Base-by-base conservation (phyloP, 2,329 filamentous ascomycete species). In the Phoma herbarum region DNA sequence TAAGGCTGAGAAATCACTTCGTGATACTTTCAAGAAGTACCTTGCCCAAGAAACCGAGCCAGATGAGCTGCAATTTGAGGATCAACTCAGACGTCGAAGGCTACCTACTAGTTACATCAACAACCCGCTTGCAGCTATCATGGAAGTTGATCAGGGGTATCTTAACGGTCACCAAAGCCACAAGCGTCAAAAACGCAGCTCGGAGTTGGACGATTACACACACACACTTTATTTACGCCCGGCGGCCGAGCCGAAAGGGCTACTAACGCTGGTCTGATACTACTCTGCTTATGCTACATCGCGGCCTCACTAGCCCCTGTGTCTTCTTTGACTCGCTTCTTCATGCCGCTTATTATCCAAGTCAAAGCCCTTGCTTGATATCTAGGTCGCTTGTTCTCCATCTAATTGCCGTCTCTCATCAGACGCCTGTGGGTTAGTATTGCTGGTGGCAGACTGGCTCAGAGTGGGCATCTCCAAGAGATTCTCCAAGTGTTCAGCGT, bases 171-270 rank as follows among this genome's bases (percentile, higher is more conserved):
- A 46, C 43, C 26, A 33, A 2, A 20, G 28, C 28, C 28, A 31
- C 26, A 46, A 46, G n/a, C 23, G 43, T 7, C 25, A 29, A 3
- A 28, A 45, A 23, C 43, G 43, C 14, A 45, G 9, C 16, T n/a
- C 6, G 1, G 1, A 45, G 25, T 11, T 45, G 9, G 33, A 37
- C 33, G n/a, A 37, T 12, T 37, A 65, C 28, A 61, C 28, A 10
- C 8, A 10, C 9, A 2, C 5, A 29, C 28, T 29, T 10, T 7
- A 29, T 7, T 29, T 9, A 29, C 28, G 12, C 28, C n/a, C n/a
- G n/a, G n/a, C n/a, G n/a, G n/a, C n/a, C n/a, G n/a, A n/a, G n/a
- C n/a, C n/a, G n/a, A n/a, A n/a, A n/a, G n/a, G n/a, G n/a, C n/a
- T n/a, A n/a, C n/a, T n/a, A n/a, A n/a, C 26, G 9, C 26, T 26